These are phyloP conservation scores for Trametes meyenii DNA, from an alignment of 768 basidiomycete genomes.

Conservation along the genomic window DNA sequence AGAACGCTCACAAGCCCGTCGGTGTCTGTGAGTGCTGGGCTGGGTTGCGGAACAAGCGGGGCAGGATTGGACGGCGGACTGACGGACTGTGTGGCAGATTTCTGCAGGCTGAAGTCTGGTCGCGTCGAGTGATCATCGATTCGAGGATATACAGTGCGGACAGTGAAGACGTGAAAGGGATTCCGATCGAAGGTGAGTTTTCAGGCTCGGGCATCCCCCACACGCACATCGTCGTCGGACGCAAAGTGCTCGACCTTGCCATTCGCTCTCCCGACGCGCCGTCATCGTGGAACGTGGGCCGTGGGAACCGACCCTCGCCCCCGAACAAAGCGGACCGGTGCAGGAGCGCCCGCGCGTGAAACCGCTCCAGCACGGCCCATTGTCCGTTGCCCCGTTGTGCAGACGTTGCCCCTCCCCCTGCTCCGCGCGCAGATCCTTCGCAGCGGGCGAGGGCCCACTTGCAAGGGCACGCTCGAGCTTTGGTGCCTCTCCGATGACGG, in stretches of 20 bases:
- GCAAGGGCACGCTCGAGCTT: slow-evolving; percentile 1
- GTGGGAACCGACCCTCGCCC: slow-evolving; percentile 21
- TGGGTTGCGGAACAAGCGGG: slow-evolving; percentile 4
- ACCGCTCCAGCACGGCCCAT: not conserved
- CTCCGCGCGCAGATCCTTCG: not conserved
- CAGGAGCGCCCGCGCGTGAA: not conserved
- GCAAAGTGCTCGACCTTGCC: not conserved
- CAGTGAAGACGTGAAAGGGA: slow-evolving; percentile 18
- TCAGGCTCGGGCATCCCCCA: not conserved
- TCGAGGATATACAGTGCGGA: slow-evolving; percentile 20
- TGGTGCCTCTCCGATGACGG: not conserved
- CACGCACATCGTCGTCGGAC: not conserved
- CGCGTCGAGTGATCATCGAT: slow-evolving; percentile 17
- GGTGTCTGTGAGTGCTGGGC: slow-evolving; percentile 19
- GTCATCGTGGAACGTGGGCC: slow-evolving; percentile 32
- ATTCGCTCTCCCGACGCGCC: slow-evolving; percentile 1
- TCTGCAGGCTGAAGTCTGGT: slow-evolving; percentile 20
- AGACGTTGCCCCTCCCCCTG: not conserved
- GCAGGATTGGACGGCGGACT: slow-evolving; percentile 18
- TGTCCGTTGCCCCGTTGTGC: not conserved
- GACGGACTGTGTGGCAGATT: slow-evolving; percentile 19
- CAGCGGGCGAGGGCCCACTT: not conserved
- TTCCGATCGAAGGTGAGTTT: slow-evolving; percentile 21
- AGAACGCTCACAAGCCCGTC: slow-evolving; percentile 21
- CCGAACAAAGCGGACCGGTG: slow-evolving; percentile 16